Percentiles rank a stretch among this genome's conserved stretches.
These are phyloP conservation scores for Mucor irregularis DNA, from an alignment of 371 early-diverging fungal species.

Conservation along the genomic window DNA sequence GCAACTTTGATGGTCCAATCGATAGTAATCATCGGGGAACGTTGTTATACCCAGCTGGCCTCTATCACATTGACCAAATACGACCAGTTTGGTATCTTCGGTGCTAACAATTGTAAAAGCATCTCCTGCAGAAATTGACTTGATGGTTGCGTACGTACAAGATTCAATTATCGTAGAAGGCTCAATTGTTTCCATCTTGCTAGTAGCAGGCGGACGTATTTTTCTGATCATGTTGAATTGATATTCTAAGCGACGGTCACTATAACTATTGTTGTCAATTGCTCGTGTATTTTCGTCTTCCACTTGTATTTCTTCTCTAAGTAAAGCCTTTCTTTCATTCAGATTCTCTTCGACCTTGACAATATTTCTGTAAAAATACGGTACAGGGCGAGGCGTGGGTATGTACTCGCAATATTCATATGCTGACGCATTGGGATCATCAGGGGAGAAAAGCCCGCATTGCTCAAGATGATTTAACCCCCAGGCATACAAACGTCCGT, in stretches of 20 bases:
- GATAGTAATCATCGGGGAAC: conserved; percentile 29
- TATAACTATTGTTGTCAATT: no score
- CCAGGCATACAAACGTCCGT: conserved; percentile 76
- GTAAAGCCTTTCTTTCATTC: no score
- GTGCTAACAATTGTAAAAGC: conserved; percentile 81
- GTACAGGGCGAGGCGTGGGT: no score
- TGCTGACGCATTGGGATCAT: no score
- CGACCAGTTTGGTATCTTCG: conserved; percentile 68
- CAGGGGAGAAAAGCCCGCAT: conserved; percentile 58
- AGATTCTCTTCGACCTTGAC: no score
- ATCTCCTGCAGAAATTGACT: conserved; percentile 77
- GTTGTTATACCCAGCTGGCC: conserved; percentile 80
- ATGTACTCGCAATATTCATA: no score
- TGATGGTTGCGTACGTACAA: conserved; percentile 2
- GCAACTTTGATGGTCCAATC: conserved; percentile 42
- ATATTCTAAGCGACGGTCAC: no score
- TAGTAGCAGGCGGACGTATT: no score
- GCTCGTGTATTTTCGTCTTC: no score
- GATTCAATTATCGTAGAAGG: not conserved
- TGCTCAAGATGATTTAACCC: conserved; percentile 96
- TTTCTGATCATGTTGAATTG: no score
- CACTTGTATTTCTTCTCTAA: no score
- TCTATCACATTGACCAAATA: conserved; percentile 88
- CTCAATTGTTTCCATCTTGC: not conserved
- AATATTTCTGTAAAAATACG: no score